Percentiles rank a stretch among this genome's conserved stretches.
These are phyloP conservation scores for Sedum album DNA, from an alignment of 164 flowering plant species.

Conservation along the genomic window DNA sequence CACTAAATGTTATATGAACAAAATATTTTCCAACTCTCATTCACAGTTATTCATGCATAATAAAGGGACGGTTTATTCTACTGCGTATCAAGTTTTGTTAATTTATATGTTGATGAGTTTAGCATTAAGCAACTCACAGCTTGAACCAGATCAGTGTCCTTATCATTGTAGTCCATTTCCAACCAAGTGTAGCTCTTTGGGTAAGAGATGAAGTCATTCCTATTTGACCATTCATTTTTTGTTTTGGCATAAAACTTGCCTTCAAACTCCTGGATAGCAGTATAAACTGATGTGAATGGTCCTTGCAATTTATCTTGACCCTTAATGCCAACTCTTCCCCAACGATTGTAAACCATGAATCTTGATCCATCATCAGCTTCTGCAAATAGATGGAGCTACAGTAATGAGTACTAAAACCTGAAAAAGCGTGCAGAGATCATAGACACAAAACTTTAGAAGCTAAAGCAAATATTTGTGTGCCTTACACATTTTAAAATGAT, in stretches of 20 bases:
- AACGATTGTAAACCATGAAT: slow-evolving; percentile 15
- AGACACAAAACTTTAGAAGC: background rate
- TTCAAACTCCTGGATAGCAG: slow-evolving; percentile 19
- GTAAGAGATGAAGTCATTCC: slow-evolving; percentile 21
- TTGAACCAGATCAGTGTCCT: slow-evolving; percentile 15
- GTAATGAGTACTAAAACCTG: background rate
- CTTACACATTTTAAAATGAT: background rate
- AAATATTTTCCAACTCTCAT: no score
- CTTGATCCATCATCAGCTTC: slow-evolving; percentile 24
- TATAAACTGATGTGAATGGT: background rate
- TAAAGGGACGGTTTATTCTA: background rate
- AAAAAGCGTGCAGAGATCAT: no score
- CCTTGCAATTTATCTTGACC: background rate
- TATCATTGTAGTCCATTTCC: slow-evolving; percentile 32
- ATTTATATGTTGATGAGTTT: background rate
- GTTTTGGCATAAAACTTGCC: slow-evolving; percentile 32
- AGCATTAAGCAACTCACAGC: slow-evolving; percentile 19
- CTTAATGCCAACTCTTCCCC: no score
- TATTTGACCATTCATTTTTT: slow-evolving; percentile 27
- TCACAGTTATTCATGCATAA: background rate
- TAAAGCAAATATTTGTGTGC: no score
- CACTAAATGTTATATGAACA: background rate
- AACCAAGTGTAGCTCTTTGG: slow-evolving; percentile 30
- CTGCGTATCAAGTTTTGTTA: background rate
- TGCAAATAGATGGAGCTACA: slow-evolving; percentile 14